These are phyloP conservation scores for Cryptococcus sp. DNA, from an alignment of 1,284 basidiomycete genomes.

Conservation along the genomic window DNA sequence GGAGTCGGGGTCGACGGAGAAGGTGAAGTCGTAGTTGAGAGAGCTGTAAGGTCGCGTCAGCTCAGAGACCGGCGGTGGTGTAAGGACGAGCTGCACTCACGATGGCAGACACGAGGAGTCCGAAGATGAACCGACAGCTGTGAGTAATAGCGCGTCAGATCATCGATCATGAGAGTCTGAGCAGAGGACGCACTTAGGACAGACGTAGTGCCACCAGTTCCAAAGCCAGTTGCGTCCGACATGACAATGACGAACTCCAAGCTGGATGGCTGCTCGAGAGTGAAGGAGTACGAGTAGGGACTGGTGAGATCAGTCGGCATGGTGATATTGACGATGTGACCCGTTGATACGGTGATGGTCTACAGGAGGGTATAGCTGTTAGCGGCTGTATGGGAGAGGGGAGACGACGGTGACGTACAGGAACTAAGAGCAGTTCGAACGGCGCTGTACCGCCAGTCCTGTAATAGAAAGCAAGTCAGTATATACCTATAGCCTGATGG, in stretches of 20 bases:
- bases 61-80: no score
- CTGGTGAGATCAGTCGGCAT: constrained; percentile 28
- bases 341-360: constrained; percentile 28
- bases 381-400: background rate
- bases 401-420: constrained; percentile 28
- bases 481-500: background rate
- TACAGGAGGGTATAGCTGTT: constrained; percentile 6
- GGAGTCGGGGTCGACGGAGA: constrained; percentile 33
- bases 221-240: constrained; percentile 44
- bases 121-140: constrained; percentile 39
- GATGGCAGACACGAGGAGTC: constrained; percentile 33
- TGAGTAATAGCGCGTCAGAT: background rate
- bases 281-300: constrained; percentile 32
- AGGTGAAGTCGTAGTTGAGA: constrained; percentile 41
- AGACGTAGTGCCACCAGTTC: constrained; percentile 41
- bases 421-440: constrained; percentile 40
- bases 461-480: constrained; percentile 9
- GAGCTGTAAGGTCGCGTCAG: constrained; percentile 9
- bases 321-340: constrained; percentile 40
- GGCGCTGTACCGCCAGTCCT: constrained; percentile 45
- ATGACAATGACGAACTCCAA: constrained; percentile 42
- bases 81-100: constrained; percentile 22
- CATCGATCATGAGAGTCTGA: background rate
- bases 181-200: constrained; percentile 35
- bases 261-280: constrained; percentile 36